A percentile compares a stretch with the other conserved stretches of the same genome.
These are phyloP conservation scores for Meredithiella fracta DNA, from an alignment of 2,329 filamentous ascomycete genomes.

Conservation along the genomic window DNA sequence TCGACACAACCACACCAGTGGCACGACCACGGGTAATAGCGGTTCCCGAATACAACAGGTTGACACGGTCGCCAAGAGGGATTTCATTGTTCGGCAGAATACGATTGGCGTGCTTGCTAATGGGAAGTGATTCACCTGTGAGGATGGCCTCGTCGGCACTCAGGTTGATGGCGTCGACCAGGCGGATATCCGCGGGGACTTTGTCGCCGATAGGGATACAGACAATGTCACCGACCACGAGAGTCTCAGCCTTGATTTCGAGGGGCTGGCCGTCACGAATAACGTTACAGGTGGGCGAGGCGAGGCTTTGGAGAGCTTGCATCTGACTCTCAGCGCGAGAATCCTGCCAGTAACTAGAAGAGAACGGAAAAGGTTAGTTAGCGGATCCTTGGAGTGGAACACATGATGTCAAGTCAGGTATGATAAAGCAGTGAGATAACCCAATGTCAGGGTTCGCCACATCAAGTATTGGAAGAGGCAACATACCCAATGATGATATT, in stretches of 20 bases:
- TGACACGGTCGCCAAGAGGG: constrained; percentile 51
- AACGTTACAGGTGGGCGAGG: constrained; percentile 42
- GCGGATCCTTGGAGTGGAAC: background rate
- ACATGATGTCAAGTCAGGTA: background rate
- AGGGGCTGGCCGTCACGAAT: constrained; percentile 35
- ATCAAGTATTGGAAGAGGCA: background rate
- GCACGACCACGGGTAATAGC: constrained; percentile 56
- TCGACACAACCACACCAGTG: constrained; percentile 50
- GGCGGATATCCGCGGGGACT: constrained; percentile 51
- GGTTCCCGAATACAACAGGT: constrained; percentile 55
- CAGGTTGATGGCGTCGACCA: constrained; percentile 52
- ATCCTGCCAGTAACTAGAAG: constrained; percentile 28
- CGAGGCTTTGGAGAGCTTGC: constrained; percentile 41
- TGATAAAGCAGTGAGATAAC: too few species aligned
- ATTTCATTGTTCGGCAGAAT: constrained; percentile 37
- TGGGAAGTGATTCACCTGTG: constrained; percentile 56
- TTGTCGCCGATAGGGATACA: constrained; percentile 48
- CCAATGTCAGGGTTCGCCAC: constrained; percentile 1
- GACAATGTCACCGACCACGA: constrained; percentile 52
- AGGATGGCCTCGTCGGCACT: constrained; percentile 61
- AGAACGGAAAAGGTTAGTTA: background rate
- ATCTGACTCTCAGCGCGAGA: constrained; percentile 46
- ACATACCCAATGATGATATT: constrained; percentile 50
- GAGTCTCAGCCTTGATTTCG: constrained; percentile 35
- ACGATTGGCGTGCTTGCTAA: constrained; percentile 45